phyloP scores from a whole-genome alignment of 2,329 filamentous ascomycete species.

The Mycosphaerella sp. region DNA sequence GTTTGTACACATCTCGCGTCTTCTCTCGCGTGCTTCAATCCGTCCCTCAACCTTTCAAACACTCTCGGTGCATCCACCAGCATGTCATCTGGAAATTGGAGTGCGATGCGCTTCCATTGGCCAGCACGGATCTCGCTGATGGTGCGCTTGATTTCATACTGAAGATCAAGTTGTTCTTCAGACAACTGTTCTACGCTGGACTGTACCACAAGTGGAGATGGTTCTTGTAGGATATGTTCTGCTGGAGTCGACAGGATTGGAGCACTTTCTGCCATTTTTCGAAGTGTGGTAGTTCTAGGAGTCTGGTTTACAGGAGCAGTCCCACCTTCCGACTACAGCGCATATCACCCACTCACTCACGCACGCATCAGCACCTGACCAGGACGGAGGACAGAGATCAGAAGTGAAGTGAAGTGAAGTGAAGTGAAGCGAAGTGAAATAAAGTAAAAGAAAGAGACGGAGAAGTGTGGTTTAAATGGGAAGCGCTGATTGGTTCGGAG shows the following conservation, averaged over 20 bases:
- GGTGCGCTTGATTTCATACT: conserved; percentile 82
- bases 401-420: too few species aligned
- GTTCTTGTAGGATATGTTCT: conserved; percentile 53
- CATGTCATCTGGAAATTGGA: conserved; percentile 97
- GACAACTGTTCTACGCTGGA: conserved; percentile 36
- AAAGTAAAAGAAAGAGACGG: too few species aligned
- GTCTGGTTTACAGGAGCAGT: too few species aligned
- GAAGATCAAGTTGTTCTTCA: conserved; percentile 65
- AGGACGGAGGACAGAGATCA: too few species aligned
- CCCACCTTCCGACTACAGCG: too few species aligned
- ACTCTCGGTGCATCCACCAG: conserved; percentile 77
- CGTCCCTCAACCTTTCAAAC: conserved; percentile 57
- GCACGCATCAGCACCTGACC: too few species aligned
- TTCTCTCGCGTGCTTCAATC: conserved; percentile 34
- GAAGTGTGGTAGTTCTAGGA: too few species aligned
- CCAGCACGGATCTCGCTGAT: conserved; percentile 66
- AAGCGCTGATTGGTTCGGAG: too few species aligned
- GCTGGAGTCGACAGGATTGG: conserved; percentile 60
- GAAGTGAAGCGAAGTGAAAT: too few species aligned
- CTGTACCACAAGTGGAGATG: conserved; percentile 38
- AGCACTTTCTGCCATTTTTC: conserved; percentile 32
- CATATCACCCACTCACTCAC: too few species aligned
- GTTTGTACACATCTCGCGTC: not conserved
- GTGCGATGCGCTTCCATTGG: conserved; percentile 68
- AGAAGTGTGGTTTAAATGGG: too few species aligned